Evolutionary conservation across 345 rosid genomes (phyloP).

Genomic region (Syzygium grande): DNA sequence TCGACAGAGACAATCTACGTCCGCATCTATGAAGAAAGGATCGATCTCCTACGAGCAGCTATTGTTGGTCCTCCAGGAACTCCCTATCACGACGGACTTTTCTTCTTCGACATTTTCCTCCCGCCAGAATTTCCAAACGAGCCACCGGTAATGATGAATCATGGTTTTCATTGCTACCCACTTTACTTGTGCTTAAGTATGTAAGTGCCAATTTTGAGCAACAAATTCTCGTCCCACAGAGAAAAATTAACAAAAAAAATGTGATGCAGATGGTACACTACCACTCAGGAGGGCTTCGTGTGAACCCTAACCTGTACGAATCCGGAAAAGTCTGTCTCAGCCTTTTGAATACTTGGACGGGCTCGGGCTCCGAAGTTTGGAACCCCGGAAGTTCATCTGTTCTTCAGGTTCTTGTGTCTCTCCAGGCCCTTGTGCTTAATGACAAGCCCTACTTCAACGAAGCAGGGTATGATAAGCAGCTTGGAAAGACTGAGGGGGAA

Average conservation of each 20-base stretch:
- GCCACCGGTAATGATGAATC: constrained; percentile 62
- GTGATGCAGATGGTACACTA: constrained; percentile 66
- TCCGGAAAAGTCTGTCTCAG: constrained; percentile 90
- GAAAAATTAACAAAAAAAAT: not conserved
- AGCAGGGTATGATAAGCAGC: constrained; percentile 83
- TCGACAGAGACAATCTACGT: constrained; percentile 70
- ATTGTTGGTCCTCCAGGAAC: constrained; percentile 82
- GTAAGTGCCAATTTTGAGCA: not conserved
- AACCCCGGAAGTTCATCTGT: constrained; percentile 63
- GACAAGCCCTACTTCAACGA: constrained; percentile 95
- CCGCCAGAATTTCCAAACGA: constrained; percentile 80
- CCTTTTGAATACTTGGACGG: constrained; percentile 88
- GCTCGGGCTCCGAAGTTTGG: constrained; percentile 90
- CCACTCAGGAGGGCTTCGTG: constrained; percentile 78
- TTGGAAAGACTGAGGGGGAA: constrained; percentile 88
- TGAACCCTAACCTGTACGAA: constrained; percentile 89
- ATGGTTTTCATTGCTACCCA: constrained; percentile 7
- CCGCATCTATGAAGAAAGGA: constrained; percentile 76
- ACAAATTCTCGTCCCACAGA: not conserved
- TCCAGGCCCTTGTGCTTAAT: constrained; percentile 96
- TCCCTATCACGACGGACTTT: constrained; percentile 88
- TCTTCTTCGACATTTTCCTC: constrained; percentile 84
- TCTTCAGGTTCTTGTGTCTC: constrained; percentile 91
- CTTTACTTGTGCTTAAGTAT: not conserved
- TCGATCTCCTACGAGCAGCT: constrained; percentile 82